These are phyloP conservation scores for Amphirosellinia nigrospora DNA, from an alignment of 495 filamentous ascomycete genomes.

Conservation along the genomic window DNA sequence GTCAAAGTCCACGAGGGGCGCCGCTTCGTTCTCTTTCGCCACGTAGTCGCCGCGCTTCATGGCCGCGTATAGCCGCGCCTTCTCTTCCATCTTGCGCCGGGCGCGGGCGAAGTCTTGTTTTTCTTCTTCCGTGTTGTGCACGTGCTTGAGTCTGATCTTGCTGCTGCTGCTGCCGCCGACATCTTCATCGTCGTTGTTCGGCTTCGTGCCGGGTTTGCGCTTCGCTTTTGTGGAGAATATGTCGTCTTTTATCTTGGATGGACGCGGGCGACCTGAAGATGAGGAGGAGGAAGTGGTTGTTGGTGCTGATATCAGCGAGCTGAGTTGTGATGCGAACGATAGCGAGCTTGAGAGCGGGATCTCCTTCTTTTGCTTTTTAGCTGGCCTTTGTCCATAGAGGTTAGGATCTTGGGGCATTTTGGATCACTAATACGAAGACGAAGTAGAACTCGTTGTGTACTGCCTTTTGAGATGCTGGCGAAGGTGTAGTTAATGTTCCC, in stretches of 20 bases:
- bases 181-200: conserved; percentile 36
- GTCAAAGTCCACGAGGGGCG: conserved; percentile 86
- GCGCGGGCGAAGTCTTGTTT: conserved; percentile 60
- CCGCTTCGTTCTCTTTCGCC: conserved; percentile 59
- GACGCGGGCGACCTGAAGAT: conserved; percentile 64
- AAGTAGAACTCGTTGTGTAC: too few species aligned
- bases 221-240: conserved; percentile 77
- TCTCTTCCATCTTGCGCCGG: conserved; percentile 82
- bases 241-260: conserved; percentile 71
- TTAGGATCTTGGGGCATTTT: conserved; percentile 63
- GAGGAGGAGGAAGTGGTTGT: conserved; percentile 39
- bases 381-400: conserved; percentile 78
- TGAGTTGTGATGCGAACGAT: conserved; percentile 78
- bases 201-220: conserved; percentile 50
- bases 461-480: too few species aligned
- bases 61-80: conserved; percentile 80
- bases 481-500: too few species aligned
- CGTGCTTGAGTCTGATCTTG: conserved; percentile 50
- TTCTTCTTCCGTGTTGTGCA: conserved; percentile 52
- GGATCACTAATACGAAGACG: too few species aligned
- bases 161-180: conserved; percentile 26
- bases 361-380: conserved; percentile 64
- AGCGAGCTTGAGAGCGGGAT: conserved; percentile 75
- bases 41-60: conserved; percentile 79
- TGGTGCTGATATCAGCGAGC: conserved; percentile 68